phyloP scores from a whole-genome alignment of 148 eudicot species.

The Cornus controversa region DNA sequence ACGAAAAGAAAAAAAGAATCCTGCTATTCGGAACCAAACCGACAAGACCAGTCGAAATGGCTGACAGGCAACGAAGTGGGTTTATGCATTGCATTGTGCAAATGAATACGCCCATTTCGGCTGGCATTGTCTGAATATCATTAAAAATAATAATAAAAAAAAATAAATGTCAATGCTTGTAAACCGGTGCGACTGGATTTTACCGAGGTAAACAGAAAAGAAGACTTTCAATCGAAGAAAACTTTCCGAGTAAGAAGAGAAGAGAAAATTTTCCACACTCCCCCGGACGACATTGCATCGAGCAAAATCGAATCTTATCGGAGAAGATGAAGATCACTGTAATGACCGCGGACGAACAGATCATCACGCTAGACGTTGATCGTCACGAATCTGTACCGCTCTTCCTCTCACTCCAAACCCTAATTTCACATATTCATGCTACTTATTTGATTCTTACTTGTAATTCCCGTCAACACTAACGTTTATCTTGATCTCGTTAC shows the following conservation, averaged over 20 bases:
- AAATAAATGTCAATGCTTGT: too few relatives aligned
- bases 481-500: not conserved
- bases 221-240: not conserved
- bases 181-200: too few relatives aligned
- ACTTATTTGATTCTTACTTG: not conserved
- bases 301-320: not conserved
- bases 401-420: slow-evolving; percentile 18
- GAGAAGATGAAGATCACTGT: slow-evolving; percentile 82
- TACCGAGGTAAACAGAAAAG: too few relatives aligned
- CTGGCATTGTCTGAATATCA: too few relatives aligned
- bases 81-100: too few relatives aligned
- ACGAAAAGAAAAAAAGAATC: too few relatives aligned
- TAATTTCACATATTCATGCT: slow-evolving; percentile 2
- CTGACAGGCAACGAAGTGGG: too few relatives aligned
- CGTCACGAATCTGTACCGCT: slow-evolving; percentile 72
- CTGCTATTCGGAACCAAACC: too few relatives aligned
- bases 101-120: too few relatives aligned
- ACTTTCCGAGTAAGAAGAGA: slow-evolving; percentile 1
- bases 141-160: too few relatives aligned
- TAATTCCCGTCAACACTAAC: not conserved
- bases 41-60: too few relatives aligned
- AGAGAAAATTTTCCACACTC: too few relatives aligned
- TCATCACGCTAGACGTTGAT: slow-evolving; percentile 76
- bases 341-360: slow-evolving; percentile 77
- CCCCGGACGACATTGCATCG: not conserved